Conservation (phyloP, 2,329 filamentous ascomycete genomes). For the Stagonosporopsis vannaccii region DNA sequence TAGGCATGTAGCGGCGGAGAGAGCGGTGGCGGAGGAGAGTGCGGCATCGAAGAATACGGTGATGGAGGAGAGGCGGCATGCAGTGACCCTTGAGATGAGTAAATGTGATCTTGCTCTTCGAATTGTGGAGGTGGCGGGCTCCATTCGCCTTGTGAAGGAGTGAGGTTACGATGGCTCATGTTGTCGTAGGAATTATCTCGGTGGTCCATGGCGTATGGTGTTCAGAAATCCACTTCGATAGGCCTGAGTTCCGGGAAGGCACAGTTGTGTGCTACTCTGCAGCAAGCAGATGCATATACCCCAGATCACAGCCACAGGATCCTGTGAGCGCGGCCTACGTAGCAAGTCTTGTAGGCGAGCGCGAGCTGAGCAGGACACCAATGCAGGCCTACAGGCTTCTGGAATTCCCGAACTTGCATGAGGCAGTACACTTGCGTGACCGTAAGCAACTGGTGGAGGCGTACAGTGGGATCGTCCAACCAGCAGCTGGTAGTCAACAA, state of each 20-base stretch:
- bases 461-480: slow-evolving; percentile 22
- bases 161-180: slow-evolving; percentile 2
- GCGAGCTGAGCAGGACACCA: slow-evolving; percentile 21
- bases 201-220: slow-evolving; percentile 4
- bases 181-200: slow-evolving; percentile 5
- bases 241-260: neutral
- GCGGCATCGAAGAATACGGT: slow-evolving; percentile 11
- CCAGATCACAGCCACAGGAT: neutral
- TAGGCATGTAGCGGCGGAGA: slow-evolving; percentile 26
- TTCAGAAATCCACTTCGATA: neutral
- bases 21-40: slow-evolving; percentile 24
- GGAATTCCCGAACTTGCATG: slow-evolving; percentile 12
- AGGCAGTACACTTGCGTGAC: slow-evolving; percentile 20
- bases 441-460: slow-evolving; percentile 25
- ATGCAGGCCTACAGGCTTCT: slow-evolving; percentile 18
- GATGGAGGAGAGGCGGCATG: slow-evolving; percentile 14
- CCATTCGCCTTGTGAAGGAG: slow-evolving; percentile 27
- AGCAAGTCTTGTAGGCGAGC: slow-evolving; percentile 11
- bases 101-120: slow-evolving; percentile 29
- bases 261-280: neutral
- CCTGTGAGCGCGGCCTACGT: slow-evolving; percentile 6
- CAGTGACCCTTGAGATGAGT: slow-evolving; percentile 12
- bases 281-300: slow-evolving; percentile 6
- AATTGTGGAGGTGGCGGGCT: slow-evolving; percentile 31
- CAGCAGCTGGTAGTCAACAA: neutral